phyloP scores from a whole-genome alignment of 2,329 filamentous ascomycete genomes.

The Ophiostoma sp. region DNA sequence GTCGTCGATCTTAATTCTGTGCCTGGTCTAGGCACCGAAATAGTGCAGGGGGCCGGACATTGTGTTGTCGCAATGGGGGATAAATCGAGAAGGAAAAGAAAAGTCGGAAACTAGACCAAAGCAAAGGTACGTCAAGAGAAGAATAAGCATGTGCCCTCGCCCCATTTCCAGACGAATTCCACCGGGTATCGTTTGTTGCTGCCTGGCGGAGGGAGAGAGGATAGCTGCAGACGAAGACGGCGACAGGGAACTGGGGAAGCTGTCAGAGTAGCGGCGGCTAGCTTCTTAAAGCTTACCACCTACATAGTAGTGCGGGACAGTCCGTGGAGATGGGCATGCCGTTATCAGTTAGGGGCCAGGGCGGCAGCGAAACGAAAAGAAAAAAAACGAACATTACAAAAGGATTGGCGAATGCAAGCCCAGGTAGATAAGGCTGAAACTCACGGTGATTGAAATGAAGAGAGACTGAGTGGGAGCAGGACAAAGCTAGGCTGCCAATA shows the following conservation, averaged over 20 bases:
- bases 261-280: not conserved
- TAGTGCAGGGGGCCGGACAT: not conserved
- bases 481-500: constrained; percentile 6
- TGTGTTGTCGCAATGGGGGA: not conserved
- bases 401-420: not conserved
- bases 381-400: not conserved
- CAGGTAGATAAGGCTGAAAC: not conserved
- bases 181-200: not conserved
- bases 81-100: not conserved
- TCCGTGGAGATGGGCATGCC: not conserved
- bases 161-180: not conserved
- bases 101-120: not conserved
- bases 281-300: not conserved
- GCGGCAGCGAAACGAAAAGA: not conserved
- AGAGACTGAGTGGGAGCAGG: not conserved
- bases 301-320: not conserved
- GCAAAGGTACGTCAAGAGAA: not conserved
- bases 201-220: not conserved
- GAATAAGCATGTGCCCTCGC: not conserved
- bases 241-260: not conserved
- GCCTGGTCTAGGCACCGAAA: constrained; percentile 4
- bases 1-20: not conserved
- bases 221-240: not conserved
- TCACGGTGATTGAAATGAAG: not conserved
- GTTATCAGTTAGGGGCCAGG: not conserved